A percentile compares a stretch with the other conserved stretches of the same genome.
phyloP scores from a whole-genome alignment of 805 yeast species.

The Saccharomyces eubayanus region DNA sequence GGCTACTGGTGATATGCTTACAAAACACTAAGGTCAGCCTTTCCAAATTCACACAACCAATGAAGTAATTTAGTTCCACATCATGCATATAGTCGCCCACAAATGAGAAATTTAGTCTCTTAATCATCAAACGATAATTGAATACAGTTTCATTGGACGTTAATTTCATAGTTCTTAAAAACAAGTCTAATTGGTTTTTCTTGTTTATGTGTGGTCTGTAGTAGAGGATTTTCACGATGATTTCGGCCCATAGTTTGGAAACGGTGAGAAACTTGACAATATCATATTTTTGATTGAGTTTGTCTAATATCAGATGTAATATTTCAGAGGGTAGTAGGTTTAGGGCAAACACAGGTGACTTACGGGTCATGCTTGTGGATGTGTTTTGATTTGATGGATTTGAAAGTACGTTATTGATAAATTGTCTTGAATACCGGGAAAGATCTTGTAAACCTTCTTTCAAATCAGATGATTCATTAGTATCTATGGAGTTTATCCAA shows the following conservation, averaged over 20 bases:
- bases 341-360: constrained; percentile 18
- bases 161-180: constrained; percentile 27
- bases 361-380: background rate
- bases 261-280: constrained; percentile 57
- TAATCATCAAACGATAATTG: constrained; percentile 61
- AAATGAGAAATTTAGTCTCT: constrained; percentile 70
- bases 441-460: constrained; percentile 16
- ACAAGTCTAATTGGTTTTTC: constrained; percentile 45
- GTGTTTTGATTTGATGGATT: constrained; percentile 1
- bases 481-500: constrained; percentile 21
- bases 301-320: constrained; percentile 55
- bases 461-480: constrained; percentile 14
- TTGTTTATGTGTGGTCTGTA: constrained; percentile 67
- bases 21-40: constrained; percentile 82
- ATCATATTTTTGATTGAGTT: constrained; percentile 51
- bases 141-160: constrained; percentile 40
- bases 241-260: constrained; percentile 71
- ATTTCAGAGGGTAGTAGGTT: constrained; percentile 45
- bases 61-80: constrained; percentile 48
- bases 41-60: constrained; percentile 70
- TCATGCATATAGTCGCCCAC: constrained; percentile 64
- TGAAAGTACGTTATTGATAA: constrained; percentile 5
- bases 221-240: constrained; percentile 76
- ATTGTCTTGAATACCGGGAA: constrained; percentile 11
- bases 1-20: constrained; percentile 47